Evolutionary conservation across 2,329 filamentous ascomycete genomes (phyloP), one percentile per base, ranked within the genome.

Genomic region (Aspergillus hiratsukae): DNA sequence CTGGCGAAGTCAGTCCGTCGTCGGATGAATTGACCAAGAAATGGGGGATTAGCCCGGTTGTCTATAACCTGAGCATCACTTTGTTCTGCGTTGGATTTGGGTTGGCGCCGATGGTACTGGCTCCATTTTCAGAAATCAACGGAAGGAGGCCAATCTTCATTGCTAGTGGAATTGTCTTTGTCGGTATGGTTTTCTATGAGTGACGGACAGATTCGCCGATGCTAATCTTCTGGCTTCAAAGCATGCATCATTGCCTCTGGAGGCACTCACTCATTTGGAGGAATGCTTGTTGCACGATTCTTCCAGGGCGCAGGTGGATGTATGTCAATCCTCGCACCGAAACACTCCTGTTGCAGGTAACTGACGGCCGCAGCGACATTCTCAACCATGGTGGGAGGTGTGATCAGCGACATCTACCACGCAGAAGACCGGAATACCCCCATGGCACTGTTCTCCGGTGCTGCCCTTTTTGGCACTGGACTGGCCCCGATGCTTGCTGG

Each of bases 341-440:
- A 27, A 49, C 21, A 14, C 14, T 17, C 3, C 31, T 37, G 5
- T 40, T 3, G 21, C 17, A 40, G 40, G 48, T 51, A 14, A 48
- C 40, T 27, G 28, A 40, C 9, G 4, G 14, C 48, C 35, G 51
- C 25, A 76, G 74, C 70, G 35, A 85, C 83, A 0, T 96, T 95
- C 69, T 91, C 88, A 48, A 94, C 90, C 23, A 92, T 96, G 81
- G 88, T 96, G 0, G 92, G 92, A n/a, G 92, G 92, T 3, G 89
- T 97, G 3, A 87, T 97, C 43, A 88, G 88, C 51, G 92, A 97
- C 67, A 83, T 96, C 57, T 96, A 91, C 76, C 83, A 87, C 49
- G 85, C 89, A 9, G 77, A 89, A 57, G 86, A 89, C 48, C 81
- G 93, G 35, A 96, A 97, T 65, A 91, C 88, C 0, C 89, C 92